Base-by-base conservation (phyloP, 2,329 filamentous ascomycete species). In the Botryosphaeria agaves region DNA sequence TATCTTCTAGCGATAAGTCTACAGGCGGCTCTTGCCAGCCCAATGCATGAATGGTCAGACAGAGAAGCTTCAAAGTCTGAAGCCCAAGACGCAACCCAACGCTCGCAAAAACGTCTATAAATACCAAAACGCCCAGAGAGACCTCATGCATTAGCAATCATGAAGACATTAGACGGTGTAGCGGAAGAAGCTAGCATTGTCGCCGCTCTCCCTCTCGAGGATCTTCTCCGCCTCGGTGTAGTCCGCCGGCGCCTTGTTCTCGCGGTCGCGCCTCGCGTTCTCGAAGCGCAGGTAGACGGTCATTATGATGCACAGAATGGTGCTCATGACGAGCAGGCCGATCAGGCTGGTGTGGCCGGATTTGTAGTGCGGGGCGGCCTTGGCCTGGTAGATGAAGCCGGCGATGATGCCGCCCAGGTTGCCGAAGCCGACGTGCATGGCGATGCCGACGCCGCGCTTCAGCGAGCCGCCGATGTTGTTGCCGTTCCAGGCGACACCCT, bases 401-500 rank as follows among this genome's bases (percentile, higher is more conserved):
- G 63, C 55, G 30, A 69, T 49, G 30, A 56, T 51, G 14, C 60
- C 61, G 15, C 60, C 59, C 3, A 64, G 43, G 42, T 60, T 61
- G 14, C 61, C 61, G 14, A 62, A 58, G 35, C 62, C 64, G 23
- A 66, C 59, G 38, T 67, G 63, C 57, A 69, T 65, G 18, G 64
- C 64, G 30, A 69, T 67, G 11, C 65, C 64, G 7, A 66, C 64
- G 26, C 57, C 62, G 31, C 65, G 55, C 54, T 70, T 70, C 34
- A 64, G 48, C 20, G 59, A 61, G 4, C 64, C 65, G 2, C 62
- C 63, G 29, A 71, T 66, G 39, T 71, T 71, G 45, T 66, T 67
- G n/a, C 60, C 61, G 33, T 69, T 69, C 67, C 66, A 72, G 17
- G 66, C 64, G 32, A 70, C 56, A 25, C 61, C 62, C 18, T 67